phyloP scores from a whole-genome alignment of 1,284 basidiomycete genomes.

The Ganoderma multipileum region DNA sequence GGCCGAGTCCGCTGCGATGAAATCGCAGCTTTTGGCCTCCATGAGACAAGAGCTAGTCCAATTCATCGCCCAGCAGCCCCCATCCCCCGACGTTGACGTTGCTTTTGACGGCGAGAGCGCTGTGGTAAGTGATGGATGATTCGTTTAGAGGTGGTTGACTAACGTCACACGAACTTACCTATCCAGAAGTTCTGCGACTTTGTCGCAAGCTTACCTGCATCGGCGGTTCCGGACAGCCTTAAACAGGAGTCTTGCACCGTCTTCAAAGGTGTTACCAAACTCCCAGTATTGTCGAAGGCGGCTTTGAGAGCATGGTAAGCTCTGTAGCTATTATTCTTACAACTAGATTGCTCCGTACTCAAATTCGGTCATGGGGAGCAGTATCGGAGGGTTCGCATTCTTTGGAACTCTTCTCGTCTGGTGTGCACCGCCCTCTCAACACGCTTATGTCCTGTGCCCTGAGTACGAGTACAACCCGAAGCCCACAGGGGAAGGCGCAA shows the following conservation, averaged over 20 bases:
- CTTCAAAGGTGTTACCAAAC: conserved; percentile 11
- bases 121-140: neutral
- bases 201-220: conserved; percentile 9
- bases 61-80: neutral
- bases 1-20: neutral
- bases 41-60: neutral
- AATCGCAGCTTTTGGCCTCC: neutral
- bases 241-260: conserved; percentile 9
- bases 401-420: conserved; percentile 16
- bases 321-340: neutral
- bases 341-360: no score
- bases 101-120: neutral
- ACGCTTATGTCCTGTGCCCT: conserved; percentile 21
- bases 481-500: neutral
- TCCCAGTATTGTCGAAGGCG: conserved; percentile 25
- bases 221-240: neutral
- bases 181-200: conserved; percentile 9
- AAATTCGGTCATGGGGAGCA: neutral
- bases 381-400: conserved; percentile 22
- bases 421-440: conserved; percentile 19
- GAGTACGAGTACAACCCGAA: conserved; percentile 18
- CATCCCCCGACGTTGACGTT: neutral
- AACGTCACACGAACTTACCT: neutral
- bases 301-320: conserved; percentile 21
- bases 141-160: neutral